Evolutionary conservation across 1,284 basidiomycete genomes (phyloP).

Genomic region (Macrocystidia cucumis): DNA sequence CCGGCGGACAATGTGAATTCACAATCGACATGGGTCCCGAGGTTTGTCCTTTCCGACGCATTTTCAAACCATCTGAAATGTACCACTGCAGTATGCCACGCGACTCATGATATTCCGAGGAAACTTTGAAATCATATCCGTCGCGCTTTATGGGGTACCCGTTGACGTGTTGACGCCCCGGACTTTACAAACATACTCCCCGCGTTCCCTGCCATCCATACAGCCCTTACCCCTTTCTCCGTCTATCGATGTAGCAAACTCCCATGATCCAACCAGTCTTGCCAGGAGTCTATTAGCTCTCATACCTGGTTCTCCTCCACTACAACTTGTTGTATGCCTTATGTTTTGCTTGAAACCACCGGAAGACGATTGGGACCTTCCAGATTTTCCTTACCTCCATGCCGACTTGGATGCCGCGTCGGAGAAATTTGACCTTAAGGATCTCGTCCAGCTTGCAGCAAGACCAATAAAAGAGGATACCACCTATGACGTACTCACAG

Average conservation of each 20-base stretch:
- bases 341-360: slow-evolving; percentile 72
- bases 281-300: slow-evolving; percentile 52
- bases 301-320: slow-evolving; percentile 51
- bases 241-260: slow-evolving; percentile 52
- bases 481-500: slow-evolving; percentile 33
- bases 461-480: slow-evolving; percentile 52
- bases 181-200: slow-evolving; percentile 22
- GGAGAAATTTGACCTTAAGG: slow-evolving; percentile 42
- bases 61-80: slow-evolving; percentile 7
- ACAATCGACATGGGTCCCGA: slow-evolving; percentile 61
- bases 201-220: slow-evolving; percentile 27
- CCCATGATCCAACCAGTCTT: slow-evolving; percentile 48
- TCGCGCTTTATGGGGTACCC: slow-evolving; percentile 62
- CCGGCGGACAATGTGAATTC: slow-evolving; percentile 61
- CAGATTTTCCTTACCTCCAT: slow-evolving; percentile 63
- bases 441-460: slow-evolving; percentile 38
- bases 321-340: slow-evolving; percentile 55
- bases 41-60: slow-evolving; percentile 36
- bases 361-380: slow-evolving; percentile 69
- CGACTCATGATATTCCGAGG: slow-evolving; percentile 75
- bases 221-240: slow-evolving; percentile 34
- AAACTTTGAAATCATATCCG: slow-evolving; percentile 53
- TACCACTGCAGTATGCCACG: slow-evolving; percentile 50
- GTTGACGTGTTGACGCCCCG: slow-evolving; percentile 26
- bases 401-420: slow-evolving; percentile 31